phyloP scores from a whole-genome alignment of 495 filamentous ascomycete species.

The Apodospora peruviana region DNA sequence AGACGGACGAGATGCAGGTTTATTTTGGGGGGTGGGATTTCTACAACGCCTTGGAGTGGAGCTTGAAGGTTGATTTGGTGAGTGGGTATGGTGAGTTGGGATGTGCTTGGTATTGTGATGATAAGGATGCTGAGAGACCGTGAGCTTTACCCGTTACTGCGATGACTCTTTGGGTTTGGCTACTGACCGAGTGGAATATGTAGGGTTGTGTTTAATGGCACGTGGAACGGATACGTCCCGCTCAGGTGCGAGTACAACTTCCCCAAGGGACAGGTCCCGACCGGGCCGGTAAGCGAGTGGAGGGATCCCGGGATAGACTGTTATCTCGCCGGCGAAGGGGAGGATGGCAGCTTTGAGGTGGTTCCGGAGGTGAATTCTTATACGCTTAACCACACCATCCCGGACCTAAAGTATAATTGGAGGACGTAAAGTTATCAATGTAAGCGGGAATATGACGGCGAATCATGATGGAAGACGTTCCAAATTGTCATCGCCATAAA shows the following conservation, averaged over 20 bases:
- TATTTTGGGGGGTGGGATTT: slow-evolving; percentile 1
- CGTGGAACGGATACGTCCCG: slow-evolving; percentile 5
- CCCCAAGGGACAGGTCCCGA: neutral
- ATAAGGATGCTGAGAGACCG: slow-evolving; percentile 1
- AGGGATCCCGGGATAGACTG: neutral
- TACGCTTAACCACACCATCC: neutral
- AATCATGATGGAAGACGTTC: too few species aligned
- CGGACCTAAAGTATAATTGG: neutral
- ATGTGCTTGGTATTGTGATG: slow-evolving; percentile 6
- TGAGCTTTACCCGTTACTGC: neutral
- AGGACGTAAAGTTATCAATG: too few species aligned
- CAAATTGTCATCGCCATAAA: too few species aligned
- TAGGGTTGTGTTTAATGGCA: slow-evolving; percentile 4
- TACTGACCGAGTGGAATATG: neutral
- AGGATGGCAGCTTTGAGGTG: neutral
- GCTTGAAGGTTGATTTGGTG: neutral
- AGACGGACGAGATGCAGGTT: neutral
- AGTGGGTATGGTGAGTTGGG: slow-evolving; percentile 5
- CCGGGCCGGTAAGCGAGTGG: too few species aligned
- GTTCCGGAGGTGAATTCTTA: neutral
- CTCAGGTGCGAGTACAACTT: neutral
- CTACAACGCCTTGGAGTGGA: slow-evolving; percentile 4
- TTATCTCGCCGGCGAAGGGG: neutral
- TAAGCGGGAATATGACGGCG: too few species aligned
- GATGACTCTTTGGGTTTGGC: too few species aligned